A percentile compares a stretch with the other conserved stretches of the same genome.
phyloP scores from a whole-genome alignment of 306 rosid genomes.

The Vicia sativa region DNA sequence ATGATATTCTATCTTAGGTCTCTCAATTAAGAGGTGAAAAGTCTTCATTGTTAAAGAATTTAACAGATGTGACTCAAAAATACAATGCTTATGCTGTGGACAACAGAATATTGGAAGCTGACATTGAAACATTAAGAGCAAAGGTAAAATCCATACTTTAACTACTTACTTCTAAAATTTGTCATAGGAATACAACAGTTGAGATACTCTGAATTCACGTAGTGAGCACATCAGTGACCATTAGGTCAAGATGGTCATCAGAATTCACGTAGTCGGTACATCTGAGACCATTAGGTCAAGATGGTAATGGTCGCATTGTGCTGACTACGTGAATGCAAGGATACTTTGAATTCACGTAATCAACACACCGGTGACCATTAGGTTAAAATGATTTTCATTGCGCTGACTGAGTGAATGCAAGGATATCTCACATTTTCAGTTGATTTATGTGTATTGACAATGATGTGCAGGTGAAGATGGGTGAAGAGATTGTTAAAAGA shows the following conservation, averaged over 20 bases:
- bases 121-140: constrained; percentile 90
- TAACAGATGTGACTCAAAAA: constrained; percentile 66
- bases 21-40: constrained; percentile 82
- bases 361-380: neutral
- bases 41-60: constrained; percentile 75
- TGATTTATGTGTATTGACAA: constrained; percentile 16
- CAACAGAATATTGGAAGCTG: constrained; percentile 88
- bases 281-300: no score
- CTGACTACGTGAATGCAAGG: constrained; percentile 38
- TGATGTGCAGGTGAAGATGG: constrained; percentile 72
- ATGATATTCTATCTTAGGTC: constrained; percentile 54
- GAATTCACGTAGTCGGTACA: no score
- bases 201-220: neutral
- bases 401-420: neutral
- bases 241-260: no score
- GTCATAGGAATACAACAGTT: neutral
- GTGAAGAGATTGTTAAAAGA: constrained; percentile 80
- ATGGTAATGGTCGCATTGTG: no score
- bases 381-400: neutral
- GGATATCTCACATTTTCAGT: neutral
- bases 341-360: neutral
- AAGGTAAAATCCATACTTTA: constrained; percentile 55
- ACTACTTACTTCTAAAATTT: no score
- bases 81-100: constrained; percentile 72
- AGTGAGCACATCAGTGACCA: neutral